Evolutionary conservation across 345 rosid genomes (phyloP).

Genomic region (Eutrema heterophyllum): DNA sequence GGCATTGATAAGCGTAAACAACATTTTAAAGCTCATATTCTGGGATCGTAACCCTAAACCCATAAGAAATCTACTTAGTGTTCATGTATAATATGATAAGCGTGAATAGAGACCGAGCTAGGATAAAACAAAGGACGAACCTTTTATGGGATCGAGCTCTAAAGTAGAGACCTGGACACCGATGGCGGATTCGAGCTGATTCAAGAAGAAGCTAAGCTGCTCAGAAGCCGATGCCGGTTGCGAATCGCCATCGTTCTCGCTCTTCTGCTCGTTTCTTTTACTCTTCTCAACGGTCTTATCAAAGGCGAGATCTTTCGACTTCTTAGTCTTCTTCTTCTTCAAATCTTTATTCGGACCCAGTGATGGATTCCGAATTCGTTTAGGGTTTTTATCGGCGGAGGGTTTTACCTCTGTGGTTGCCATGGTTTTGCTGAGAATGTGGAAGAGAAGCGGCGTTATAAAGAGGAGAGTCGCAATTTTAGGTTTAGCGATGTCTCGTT

Average conservation of each 20-base stretch:
- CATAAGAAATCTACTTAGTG: neutral
- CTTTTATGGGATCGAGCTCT: constrained; percentile 64
- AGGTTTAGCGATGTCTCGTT: constrained; percentile 15
- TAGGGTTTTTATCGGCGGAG: constrained; percentile 23
- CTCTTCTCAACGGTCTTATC: neutral
- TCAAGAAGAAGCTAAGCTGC: constrained; percentile 51
- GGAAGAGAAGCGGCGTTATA: constrained; percentile 30
- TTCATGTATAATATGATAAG: neutral
- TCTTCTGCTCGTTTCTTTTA: neutral
- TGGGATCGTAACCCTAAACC: neutral
- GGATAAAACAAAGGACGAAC: constrained; percentile 19
- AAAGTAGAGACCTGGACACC: constrained; percentile 54
- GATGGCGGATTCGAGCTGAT: constrained; percentile 54
- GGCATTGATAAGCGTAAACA: neutral
- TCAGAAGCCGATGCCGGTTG: constrained; percentile 35
- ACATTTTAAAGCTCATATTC: neutral
- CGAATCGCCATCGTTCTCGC: neutral
- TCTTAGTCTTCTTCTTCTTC: constrained; percentile 24
- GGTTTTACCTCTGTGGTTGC: constrained; percentile 11
- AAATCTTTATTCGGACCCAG: constrained; percentile 24
- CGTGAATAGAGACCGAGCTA: neutral
- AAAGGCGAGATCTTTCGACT: constrained; percentile 10
- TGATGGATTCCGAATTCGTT: neutral
- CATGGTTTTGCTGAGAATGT: neutral
- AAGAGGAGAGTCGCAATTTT: neutral